phyloP scores from a whole-genome alignment of 208 protist species.

The Strigomonas culicis region DNA sequence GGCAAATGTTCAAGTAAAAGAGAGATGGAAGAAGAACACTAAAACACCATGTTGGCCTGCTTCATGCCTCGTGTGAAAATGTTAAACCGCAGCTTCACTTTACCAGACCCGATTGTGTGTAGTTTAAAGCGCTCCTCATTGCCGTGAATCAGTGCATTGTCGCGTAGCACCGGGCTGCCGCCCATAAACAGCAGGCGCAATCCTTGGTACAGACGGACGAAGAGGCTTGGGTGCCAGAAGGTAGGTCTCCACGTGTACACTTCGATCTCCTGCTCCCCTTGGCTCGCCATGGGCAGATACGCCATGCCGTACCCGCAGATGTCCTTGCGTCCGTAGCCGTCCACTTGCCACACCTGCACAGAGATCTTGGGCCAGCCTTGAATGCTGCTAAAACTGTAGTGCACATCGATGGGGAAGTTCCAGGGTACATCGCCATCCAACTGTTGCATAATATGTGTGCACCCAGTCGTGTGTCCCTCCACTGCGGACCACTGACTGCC shows the following conservation, averaged over 20 bases:
- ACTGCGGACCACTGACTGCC: slow-evolving; percentile 71
- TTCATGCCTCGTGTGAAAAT: slow-evolving; percentile 73
- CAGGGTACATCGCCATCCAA: slow-evolving; percentile 48
- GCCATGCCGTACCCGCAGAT: slow-evolving; percentile 83
- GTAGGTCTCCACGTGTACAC: slow-evolving; percentile 74
- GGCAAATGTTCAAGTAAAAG: neutral
- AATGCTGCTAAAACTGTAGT: slow-evolving; percentile 66
- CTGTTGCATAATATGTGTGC: slow-evolving; percentile 79
- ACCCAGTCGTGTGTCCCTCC: slow-evolving; percentile 65
- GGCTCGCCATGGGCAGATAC: slow-evolving; percentile 65
- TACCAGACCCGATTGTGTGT: slow-evolving; percentile 72
- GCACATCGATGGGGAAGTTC: slow-evolving; percentile 84
- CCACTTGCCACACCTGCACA: slow-evolving; percentile 86
- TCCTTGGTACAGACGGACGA: slow-evolving; percentile 53
- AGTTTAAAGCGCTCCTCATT: slow-evolving; percentile 84
- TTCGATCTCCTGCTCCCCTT: slow-evolving; percentile 53
- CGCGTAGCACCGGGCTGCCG: slow-evolving; percentile 73
- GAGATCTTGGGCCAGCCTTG: slow-evolving; percentile 89
- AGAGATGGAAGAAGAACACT: slow-evolving; percentile 8
- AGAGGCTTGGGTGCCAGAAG: slow-evolving; percentile 67
- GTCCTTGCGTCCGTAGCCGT: slow-evolving; percentile 82
- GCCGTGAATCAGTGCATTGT: slow-evolving; percentile 77
- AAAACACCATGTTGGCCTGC: slow-evolving; percentile 31
- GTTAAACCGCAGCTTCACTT: slow-evolving; percentile 61
- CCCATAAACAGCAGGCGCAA: slow-evolving; percentile 69